A percentile compares a stretch with the other conserved stretches of the same genome.
phyloP scores from a whole-genome alignment of 176 grass and related monocot species.

The Oryza coarctata region DNA sequence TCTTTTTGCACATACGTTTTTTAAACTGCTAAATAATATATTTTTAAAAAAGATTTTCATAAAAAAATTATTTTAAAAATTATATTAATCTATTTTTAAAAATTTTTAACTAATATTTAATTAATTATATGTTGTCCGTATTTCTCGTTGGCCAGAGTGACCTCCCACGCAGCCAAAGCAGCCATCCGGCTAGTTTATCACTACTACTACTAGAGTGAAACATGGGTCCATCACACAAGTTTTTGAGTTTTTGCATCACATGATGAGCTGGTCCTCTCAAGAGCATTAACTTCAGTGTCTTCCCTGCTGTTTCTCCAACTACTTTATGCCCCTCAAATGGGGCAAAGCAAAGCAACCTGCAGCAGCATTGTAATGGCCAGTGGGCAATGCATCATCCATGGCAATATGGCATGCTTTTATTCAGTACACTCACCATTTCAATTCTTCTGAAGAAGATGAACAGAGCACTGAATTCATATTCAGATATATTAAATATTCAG shows the following conservation, averaged over 20 bases:
- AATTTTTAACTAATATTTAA: no score
- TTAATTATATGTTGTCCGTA: no score
- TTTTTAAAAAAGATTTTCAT: no score
- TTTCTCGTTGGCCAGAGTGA: no score
- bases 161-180: no score
- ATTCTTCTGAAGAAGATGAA: constrained; percentile 21
- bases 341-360: constrained; percentile 29
- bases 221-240: constrained; percentile 42
- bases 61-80: no score
- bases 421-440: background rate
- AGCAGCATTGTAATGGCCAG: constrained; percentile 33
- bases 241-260: constrained; percentile 30
- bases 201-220: constrained; percentile 15
- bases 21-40: no score
- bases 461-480: constrained; percentile 19
- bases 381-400: constrained; percentile 9
- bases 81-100: no score
- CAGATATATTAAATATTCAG: constrained; percentile 1
- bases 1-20: no score
- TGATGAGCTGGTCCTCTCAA: constrained; percentile 44
- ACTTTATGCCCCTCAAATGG: constrained; percentile 50
- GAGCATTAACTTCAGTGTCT: constrained; percentile 44
- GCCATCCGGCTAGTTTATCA: constrained; percentile 23
- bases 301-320: constrained; percentile 45
- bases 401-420: constrained; percentile 22